Evolutionary conservation across 2,329 filamentous ascomycete species (phyloP).

Genomic region (Dactylellina haptotyla): DNA sequence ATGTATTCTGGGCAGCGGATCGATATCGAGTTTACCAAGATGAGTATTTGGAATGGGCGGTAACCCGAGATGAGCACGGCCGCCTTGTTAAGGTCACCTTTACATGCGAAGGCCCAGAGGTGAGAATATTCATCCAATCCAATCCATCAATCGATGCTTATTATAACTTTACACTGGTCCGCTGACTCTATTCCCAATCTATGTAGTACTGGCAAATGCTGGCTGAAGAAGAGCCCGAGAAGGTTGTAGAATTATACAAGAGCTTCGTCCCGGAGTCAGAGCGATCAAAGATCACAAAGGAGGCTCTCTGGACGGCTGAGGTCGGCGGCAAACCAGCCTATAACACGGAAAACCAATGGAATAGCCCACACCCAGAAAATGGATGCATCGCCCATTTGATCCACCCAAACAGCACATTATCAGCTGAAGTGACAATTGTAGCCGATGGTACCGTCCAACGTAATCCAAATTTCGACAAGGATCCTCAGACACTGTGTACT

Average conservation of each 20-base stretch:
- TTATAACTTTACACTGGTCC: not conserved
- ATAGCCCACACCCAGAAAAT: slow-evolving; percentile 24
- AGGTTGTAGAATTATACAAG: slow-evolving; percentile 43
- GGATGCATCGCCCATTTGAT: slow-evolving; percentile 51
- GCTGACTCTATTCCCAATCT: not conserved
- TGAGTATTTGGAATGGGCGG: slow-evolving; percentile 53
- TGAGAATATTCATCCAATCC: slow-evolving; percentile 8
- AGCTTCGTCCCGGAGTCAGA: slow-evolving; percentile 22
- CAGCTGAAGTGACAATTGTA: slow-evolving; percentile 29
- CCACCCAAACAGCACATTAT: slow-evolving; percentile 45
- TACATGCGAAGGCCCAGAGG: slow-evolving; percentile 53
- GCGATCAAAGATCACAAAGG: slow-evolving; percentile 38
- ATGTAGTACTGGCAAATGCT: slow-evolving; percentile 43
- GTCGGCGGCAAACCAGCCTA: slow-evolving; percentile 3
- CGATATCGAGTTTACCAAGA: slow-evolving; percentile 26
- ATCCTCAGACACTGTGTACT: not conserved
- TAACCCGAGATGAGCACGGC: slow-evolving; percentile 14
- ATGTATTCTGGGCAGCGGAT: slow-evolving; percentile 21
- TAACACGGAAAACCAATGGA: slow-evolving; percentile 41
- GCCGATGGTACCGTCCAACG: slow-evolving; percentile 16
- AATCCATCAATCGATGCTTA: not conserved
- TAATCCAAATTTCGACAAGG: not conserved
- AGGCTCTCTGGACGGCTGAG: slow-evolving; percentile 23
- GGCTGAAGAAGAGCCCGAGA: slow-evolving; percentile 29
- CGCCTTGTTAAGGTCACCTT: slow-evolving; percentile 39